phyloP scores from a whole-genome alignment of 768 basidiomycete genomes.

The Termitomyces titanicus region DNA sequence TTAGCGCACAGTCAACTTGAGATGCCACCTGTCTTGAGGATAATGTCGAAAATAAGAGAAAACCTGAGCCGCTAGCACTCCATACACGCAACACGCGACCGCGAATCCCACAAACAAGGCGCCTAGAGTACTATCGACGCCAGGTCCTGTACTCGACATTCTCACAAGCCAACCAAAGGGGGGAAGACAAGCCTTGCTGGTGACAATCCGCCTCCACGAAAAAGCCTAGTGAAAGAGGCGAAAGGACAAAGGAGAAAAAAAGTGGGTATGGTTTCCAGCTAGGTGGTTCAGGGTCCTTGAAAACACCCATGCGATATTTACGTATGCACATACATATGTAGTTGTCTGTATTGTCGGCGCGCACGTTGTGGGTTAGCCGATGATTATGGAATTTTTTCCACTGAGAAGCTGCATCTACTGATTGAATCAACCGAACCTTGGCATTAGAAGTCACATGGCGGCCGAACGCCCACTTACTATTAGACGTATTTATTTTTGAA shows the following conservation, averaged over 20 bases:
- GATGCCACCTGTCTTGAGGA: slow-evolving; percentile 45
- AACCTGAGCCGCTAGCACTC: slow-evolving; percentile 50
- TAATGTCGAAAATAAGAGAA: slow-evolving; percentile 54
- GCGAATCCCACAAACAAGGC: slow-evolving; percentile 59
- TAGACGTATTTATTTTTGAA: too few species aligned
- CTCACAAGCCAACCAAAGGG: slow-evolving; percentile 2
- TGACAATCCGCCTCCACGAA: neutral
- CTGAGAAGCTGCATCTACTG: neutral
- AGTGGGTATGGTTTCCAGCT: neutral
- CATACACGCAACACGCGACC: slow-evolving; percentile 48
- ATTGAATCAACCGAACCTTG: slow-evolving; percentile 7
- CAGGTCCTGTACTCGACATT: slow-evolving; percentile 11
- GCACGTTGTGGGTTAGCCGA: neutral
- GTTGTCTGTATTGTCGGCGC: neutral
- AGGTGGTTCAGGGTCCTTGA: neutral
- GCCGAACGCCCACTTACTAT: neutral
- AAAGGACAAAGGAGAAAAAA: neutral
- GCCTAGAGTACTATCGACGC: slow-evolving; percentile 51
- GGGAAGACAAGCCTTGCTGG: neutral
- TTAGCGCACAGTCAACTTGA: slow-evolving; percentile 48
- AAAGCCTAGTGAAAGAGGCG: neutral
- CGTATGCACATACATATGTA: too few species aligned
- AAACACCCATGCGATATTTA: slow-evolving; percentile 1
- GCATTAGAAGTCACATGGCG: slow-evolving; percentile 1
- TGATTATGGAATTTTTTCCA: slow-evolving; percentile 3